Conservation (phyloP, 169 alveolate species). For the Toxoplasma gondii region DNA sequence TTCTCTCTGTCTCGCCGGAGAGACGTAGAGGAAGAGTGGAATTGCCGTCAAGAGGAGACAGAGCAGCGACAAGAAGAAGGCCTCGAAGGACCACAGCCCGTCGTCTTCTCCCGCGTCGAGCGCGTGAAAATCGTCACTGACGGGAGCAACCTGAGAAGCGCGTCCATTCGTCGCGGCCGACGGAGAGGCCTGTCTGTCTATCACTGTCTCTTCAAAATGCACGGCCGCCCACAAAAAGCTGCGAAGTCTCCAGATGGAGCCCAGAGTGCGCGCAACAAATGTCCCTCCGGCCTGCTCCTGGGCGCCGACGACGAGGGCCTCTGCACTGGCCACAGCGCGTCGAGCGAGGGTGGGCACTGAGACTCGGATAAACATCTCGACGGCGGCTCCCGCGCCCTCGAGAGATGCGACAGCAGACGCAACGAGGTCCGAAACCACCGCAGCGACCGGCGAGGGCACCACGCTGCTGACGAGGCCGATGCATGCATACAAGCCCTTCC, state of each 20-base stretch:
- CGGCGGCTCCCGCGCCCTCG: too few species aligned
- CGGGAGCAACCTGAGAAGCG: too few species aligned
- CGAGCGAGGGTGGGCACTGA: background rate
- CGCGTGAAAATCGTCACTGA: too few species aligned
- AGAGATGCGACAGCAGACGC: too few species aligned
- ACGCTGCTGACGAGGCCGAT: background rate
- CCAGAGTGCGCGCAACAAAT: background rate
- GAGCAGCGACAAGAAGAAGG: background rate
- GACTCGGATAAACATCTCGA: too few species aligned
- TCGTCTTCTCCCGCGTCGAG: background rate
- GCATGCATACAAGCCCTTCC: background rate
- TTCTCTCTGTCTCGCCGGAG: background rate
- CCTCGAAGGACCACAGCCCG: conserved; percentile 16
- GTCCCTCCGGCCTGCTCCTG: background rate
- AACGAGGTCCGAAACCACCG: too few species aligned
- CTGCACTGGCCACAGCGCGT: too few species aligned
- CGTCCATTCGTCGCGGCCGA: background rate
- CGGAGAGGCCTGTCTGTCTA: background rate
- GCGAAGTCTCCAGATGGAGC: background rate
- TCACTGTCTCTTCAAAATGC: background rate
- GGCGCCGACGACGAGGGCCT: background rate
- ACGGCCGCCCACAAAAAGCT: background rate
- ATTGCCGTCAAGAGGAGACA: background rate
- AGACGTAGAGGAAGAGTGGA: background rate
- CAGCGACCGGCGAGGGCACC: background rate